phyloP scores from a whole-genome alignment of 495 filamentous ascomycete genomes.

The Talaromyces ruber region DNA sequence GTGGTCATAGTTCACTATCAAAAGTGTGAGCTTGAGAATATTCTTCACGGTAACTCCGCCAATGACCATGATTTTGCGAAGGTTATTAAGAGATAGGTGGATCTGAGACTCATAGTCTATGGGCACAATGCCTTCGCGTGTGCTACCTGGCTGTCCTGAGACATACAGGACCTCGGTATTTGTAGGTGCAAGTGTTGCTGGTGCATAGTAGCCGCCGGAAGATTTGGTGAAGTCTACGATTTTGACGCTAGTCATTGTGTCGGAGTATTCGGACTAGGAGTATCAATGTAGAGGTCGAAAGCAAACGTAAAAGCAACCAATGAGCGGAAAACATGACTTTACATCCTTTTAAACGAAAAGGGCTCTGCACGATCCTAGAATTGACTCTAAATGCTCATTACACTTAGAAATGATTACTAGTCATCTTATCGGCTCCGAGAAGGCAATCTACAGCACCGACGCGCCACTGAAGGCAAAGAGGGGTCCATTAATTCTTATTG shows the following conservation, averaged over 20 bases:
- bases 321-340: too few relatives aligned
- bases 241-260: not conserved
- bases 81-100: slow-evolving; percentile 21
- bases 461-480: too few relatives aligned
- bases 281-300: not conserved
- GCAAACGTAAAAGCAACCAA: too few relatives aligned
- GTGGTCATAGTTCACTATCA: slow-evolving; percentile 25
- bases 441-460: too few relatives aligned
- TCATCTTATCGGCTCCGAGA: too few relatives aligned
- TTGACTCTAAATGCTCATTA: too few relatives aligned
- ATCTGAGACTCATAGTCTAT: slow-evolving; percentile 21
- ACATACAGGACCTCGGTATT: slow-evolving; percentile 7
- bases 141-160: slow-evolving; percentile 19
- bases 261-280: not conserved
- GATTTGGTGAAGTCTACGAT: not conserved
- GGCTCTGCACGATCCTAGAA: too few relatives aligned
- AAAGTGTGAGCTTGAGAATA: slow-evolving; percentile 23
- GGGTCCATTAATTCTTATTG: too few relatives aligned
- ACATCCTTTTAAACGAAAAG: too few relatives aligned
- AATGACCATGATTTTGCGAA: slow-evolving; percentile 4
- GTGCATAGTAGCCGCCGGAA: not conserved
- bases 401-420: too few relatives aligned
- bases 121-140: slow-evolving; percentile 13
- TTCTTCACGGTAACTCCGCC: slow-evolving; percentile 12
- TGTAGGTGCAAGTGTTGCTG: not conserved